Evolutionary conservation across 208 protist species (phyloP).

Genomic region (Pavlovales sp.): DNA sequence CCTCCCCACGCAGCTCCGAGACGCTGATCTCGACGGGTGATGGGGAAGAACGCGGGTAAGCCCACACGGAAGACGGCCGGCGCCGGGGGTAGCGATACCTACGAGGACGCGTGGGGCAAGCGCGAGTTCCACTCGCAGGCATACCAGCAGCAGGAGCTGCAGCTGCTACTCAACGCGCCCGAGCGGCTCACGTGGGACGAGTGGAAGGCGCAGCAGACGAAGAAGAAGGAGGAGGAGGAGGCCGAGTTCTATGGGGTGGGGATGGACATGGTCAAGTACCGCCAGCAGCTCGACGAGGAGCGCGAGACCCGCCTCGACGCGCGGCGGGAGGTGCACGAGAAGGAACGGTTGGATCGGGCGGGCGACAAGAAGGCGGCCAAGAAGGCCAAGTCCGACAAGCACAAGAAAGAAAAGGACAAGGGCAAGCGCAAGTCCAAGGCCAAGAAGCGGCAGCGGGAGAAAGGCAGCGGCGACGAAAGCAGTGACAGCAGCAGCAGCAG

Average conservation of each 20-base stretch:
- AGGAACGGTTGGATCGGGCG: background rate
- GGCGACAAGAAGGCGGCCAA: too few relatives aligned
- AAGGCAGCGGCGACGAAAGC: background rate
- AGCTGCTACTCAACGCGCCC: background rate
- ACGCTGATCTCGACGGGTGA: too few relatives aligned
- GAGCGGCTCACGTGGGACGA: background rate
- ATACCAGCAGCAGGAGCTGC: background rate
- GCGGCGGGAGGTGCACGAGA: background rate
- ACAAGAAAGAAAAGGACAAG: background rate
- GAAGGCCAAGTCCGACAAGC: too few relatives aligned
- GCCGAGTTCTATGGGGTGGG: background rate
- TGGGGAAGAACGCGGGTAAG: background rate
- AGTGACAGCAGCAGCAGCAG: background rate
- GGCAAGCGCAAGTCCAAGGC: background rate
- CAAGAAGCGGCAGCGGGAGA: background rate
- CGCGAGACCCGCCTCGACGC: background rate
- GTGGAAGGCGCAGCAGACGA: background rate
- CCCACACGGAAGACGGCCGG: background rate
- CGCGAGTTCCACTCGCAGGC: background rate
- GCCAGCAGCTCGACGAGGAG: background rate
- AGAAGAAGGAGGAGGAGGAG: conserved; percentile 1
- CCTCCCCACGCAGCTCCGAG: too few relatives aligned
- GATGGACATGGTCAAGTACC: background rate
- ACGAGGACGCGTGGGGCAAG: background rate
- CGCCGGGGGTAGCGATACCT: background rate